Conservation (phyloP, 78 protist species). For the Polysphondylium violaceum region DNA sequence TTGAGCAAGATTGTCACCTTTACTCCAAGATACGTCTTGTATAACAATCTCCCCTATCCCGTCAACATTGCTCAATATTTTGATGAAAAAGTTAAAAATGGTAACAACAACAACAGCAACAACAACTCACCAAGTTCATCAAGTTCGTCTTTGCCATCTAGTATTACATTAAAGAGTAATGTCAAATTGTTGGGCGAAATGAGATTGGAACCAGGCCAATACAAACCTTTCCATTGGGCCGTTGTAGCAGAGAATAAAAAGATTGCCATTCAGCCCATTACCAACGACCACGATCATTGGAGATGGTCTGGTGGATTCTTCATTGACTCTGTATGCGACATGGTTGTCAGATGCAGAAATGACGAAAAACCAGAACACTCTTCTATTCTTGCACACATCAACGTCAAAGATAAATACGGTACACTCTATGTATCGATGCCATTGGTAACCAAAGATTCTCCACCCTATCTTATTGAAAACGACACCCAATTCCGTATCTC, state of each 20-base stretch:
- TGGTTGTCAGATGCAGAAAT: slow-evolving; percentile 32
- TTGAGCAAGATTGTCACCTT: slow-evolving; percentile 46
- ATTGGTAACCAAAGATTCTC: not conserved
- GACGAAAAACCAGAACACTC: not conserved
- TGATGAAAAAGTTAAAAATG: not conserved
- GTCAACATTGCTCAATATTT: slow-evolving; percentile 1
- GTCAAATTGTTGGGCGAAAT: not conserved
- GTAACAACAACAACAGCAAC: not conserved
- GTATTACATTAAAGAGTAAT: not conserved
- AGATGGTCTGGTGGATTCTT: slow-evolving; percentile 56
- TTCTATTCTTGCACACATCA: not conserved
- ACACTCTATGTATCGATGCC: slow-evolving; percentile 38
- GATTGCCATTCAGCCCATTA: slow-evolving; percentile 11
- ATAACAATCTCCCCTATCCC: slow-evolving; percentile 30
- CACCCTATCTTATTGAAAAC: slow-evolving; percentile 53
- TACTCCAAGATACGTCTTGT: slow-evolving; percentile 31
- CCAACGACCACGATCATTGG: slow-evolving; percentile 25
- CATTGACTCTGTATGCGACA: slow-evolving; percentile 31
- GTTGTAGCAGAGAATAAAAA: slow-evolving; percentile 5
- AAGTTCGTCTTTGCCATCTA: not conserved
- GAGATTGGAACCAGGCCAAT: slow-evolving; percentile 34
- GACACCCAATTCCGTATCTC: slow-evolving; percentile 29
- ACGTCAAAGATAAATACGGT: slow-evolving; percentile 45
- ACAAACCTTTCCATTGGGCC: slow-evolving; percentile 57
- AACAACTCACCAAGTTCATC: not conserved